Evolutionary conservation across 495 filamentous ascomycete species (phyloP).

Genomic region (Baudoinia panamericana): DNA sequence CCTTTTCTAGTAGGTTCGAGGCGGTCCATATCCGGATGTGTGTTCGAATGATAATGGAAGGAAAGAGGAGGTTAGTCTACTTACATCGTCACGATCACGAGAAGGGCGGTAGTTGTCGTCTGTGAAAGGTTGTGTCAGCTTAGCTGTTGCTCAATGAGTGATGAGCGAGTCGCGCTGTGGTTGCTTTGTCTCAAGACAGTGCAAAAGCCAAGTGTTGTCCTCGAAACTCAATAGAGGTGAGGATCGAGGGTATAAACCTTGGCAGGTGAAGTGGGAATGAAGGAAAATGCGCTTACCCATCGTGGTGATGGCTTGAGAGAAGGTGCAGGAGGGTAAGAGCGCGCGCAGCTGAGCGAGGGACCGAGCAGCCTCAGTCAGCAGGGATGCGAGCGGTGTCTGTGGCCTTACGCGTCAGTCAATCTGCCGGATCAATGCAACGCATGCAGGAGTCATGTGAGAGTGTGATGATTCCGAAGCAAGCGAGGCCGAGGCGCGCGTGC

Average conservation of each 20-base stretch:
- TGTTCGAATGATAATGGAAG: too few species aligned
- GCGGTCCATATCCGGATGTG: too few species aligned
- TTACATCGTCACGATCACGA: slow-evolving; percentile 17
- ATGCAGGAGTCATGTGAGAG: too few species aligned
- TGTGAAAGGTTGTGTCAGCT: slow-evolving; percentile 9
- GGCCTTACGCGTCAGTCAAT: too few species aligned
- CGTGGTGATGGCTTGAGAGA: not conserved
- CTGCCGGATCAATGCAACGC: too few species aligned
- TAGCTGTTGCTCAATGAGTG: not conserved
- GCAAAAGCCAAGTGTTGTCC: not conserved
- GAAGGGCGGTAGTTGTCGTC: slow-evolving; percentile 23
- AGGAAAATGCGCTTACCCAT: slow-evolving; percentile 10
- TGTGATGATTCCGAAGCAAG: too few species aligned
- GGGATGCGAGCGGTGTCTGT: too few species aligned
- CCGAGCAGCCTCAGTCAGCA: slow-evolving; percentile 8
- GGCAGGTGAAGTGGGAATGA: slow-evolving; percentile 7
- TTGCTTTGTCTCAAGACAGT: too few species aligned
- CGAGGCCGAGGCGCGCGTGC: too few species aligned
- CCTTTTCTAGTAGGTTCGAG: too few species aligned
- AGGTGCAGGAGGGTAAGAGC: slow-evolving; percentile 5
- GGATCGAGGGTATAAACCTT: not conserved
- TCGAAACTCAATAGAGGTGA: not conserved
- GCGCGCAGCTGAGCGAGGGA: slow-evolving; percentile 1
- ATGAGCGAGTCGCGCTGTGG: not conserved
- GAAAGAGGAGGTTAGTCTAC: slow-evolving; percentile 3